Evolutionary conservation across 2,329 filamentous ascomycete genomes (phyloP), one percentile per base, ranked within the genome.

Genomic region (Phaeophleospora eucalypticola): DNA sequence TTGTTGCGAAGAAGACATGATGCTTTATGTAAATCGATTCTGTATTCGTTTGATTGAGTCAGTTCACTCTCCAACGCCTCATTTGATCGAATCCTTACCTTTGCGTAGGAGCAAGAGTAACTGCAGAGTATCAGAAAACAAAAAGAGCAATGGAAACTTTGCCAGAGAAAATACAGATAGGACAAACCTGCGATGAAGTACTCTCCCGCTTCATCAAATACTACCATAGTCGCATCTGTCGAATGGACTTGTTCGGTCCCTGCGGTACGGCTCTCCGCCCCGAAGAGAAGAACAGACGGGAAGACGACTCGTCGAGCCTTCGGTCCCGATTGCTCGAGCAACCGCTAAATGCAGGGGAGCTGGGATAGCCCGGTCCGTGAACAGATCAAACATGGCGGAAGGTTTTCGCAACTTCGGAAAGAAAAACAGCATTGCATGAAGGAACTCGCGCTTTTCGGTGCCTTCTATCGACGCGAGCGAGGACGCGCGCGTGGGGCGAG

Each of bases 1-100:
- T 45, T 57, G 48, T 39, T 59, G 52, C 37, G 61, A n/a, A n/a
- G n/a, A n/a, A n/a, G n/a, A 52, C 59, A 63, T 64, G 44, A 18
- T 63, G 52, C 6, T 7, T 15, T 36, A 12, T 18, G 41, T 48
- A 35, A 34, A n/a, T n/a, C 16, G 14, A 8, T 18, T 37, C 24
- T 20, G 10, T 8, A 17, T 44, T 46, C 39, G 19, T 24, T 41
- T 16, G 49, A 24, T 32, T 37, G 14, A 16, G 18, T 6, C 14
- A 24, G 35, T 35, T 24, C 14, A 36, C 7, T 29, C 7, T 29
- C 24, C 24, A 29, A 29, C 12, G 24, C 6, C 12, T 43, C 24
- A 9, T 16, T 6, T 19, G 20, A 27, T 17, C 8, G 8, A 34
- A 10, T 43, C 19, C 14, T n/a, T 2, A 12, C 9, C 33, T 32